Percentiles rank a stretch among this genome's conserved stretches.
Evolutionary conservation across 164 flowering plant species (phyloP).

Genomic region (Sextonia rubra): DNA sequence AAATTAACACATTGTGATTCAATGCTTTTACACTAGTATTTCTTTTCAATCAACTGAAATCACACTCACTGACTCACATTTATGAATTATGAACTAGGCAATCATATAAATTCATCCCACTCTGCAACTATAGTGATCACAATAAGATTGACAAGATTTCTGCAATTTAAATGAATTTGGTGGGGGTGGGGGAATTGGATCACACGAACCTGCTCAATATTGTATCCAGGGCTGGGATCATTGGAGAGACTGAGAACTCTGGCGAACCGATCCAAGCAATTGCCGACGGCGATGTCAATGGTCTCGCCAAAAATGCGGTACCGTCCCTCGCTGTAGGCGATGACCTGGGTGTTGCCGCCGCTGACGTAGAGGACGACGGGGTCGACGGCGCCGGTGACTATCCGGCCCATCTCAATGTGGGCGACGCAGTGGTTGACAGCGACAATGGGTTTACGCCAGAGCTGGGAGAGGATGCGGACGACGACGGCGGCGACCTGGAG

Average conservation of each 20-base stretch:
- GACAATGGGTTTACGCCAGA: constrained; percentile 92
- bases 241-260: constrained; percentile 78
- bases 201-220: constrained; percentile 81
- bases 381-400: constrained; percentile 88
- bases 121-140: too few species aligned
- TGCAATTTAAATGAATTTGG: neutral
- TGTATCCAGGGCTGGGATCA: constrained; percentile 96
- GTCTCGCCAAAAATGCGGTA: constrained; percentile 97
- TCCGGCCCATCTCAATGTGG: constrained; percentile 95
- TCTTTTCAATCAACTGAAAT: too few species aligned
- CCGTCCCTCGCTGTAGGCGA: constrained; percentile 88
- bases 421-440: constrained; percentile 97
- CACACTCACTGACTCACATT: too few species aligned
- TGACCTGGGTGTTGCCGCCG: constrained; percentile 97
- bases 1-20: too few species aligned
- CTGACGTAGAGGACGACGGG: constrained; percentile 96
- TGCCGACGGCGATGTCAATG: constrained; percentile 96
- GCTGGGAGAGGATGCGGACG: constrained; percentile 68
- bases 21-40: too few species aligned
- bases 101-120: too few species aligned
- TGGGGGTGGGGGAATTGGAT: neutral
- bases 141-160: neutral
- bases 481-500: constrained; percentile 80
- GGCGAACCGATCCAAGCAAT: constrained; percentile 94
- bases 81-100: too few species aligned